Conservation (phyloP, 139 green algal species). For the Micromonas pusilla region DNA sequence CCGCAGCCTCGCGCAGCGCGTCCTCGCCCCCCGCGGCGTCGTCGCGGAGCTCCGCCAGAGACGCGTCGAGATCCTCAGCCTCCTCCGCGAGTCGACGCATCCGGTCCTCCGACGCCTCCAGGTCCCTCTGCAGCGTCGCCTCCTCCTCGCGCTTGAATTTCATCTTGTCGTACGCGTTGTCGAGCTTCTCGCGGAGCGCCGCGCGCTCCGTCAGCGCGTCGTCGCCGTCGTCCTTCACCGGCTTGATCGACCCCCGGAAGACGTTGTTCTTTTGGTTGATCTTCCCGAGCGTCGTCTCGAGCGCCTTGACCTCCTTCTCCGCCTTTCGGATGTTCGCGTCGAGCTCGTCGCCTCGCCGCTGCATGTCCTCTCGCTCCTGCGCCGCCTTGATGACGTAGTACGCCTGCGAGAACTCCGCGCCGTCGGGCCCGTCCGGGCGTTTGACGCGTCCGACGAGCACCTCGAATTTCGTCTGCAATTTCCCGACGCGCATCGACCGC, state of each 20-base stretch:
- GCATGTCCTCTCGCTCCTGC: conserved; percentile 73
- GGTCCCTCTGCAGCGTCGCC: conserved; percentile 26
- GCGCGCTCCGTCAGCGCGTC: conserved; percentile 39
- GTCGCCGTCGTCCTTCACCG: conserved; percentile 34
- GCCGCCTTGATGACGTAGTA: conserved; percentile 88
- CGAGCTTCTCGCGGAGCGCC: conserved; percentile 46
- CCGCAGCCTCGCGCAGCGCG: not conserved
- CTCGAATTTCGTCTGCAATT: conserved; percentile 68
- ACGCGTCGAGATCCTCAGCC: conserved; percentile 34
- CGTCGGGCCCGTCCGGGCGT: conserved; percentile 32
- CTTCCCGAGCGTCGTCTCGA: conserved; percentile 59
- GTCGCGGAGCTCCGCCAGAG: conserved; percentile 38
- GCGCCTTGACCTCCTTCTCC: conserved; percentile 51
- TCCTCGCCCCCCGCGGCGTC: not conserved
- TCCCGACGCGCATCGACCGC: conserved; percentile 34
- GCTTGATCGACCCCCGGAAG: conserved; percentile 45
- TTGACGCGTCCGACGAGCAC: conserved; percentile 44
- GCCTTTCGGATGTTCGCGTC: conserved; percentile 50
- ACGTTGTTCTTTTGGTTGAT: conserved; percentile 52
- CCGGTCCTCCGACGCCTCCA: conserved; percentile 26
- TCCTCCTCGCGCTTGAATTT: conserved; percentile 49
- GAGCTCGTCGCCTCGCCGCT: conserved; percentile 51
- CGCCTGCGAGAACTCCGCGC: conserved; percentile 51
- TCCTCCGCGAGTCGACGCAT: conserved; percentile 38
- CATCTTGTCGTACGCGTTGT: conserved; percentile 58